Evolutionary conservation across 2,329 filamentous ascomycete genomes (phyloP).

Genomic region (Fusarium miscanthi): DNA sequence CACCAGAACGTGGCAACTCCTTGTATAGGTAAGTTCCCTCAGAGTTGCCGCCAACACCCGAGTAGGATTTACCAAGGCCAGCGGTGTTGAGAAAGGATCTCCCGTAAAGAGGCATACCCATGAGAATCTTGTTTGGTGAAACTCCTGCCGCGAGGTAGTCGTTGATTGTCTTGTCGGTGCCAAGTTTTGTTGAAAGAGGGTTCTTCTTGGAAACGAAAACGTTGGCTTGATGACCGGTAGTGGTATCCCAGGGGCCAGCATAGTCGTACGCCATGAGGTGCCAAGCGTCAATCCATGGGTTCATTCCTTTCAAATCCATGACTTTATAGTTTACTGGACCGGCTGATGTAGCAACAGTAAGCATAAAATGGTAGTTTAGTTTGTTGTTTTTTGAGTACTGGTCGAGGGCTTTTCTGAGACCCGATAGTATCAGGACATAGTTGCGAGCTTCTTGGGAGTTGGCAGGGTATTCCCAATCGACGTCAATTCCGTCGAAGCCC

Average conservation of each 20-base stretch:
- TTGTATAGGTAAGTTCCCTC: conserved; percentile 79
- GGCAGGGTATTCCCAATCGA: conserved; percentile 67
- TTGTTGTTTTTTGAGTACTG: conserved; percentile 53
- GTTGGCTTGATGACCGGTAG: conserved; percentile 76
- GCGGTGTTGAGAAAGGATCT: conserved; percentile 76
- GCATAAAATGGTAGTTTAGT: conserved; percentile 59
- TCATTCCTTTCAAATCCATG: conserved; percentile 65
- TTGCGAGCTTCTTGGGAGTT: conserved; percentile 51
- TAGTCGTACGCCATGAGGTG: conserved; percentile 77
- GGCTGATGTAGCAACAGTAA: conserved; percentile 64
- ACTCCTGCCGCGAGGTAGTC: conserved; percentile 66
- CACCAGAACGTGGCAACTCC: conserved; percentile 71
- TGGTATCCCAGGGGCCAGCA: conserved; percentile 73
- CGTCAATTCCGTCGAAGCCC: conserved; percentile 67
- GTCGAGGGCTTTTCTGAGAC: conserved; percentile 55
- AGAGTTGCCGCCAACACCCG: conserved; percentile 72
- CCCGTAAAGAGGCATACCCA: conserved; percentile 84
- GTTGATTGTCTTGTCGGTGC: conserved; percentile 71
- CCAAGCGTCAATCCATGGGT: conserved; percentile 68
- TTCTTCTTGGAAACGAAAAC: conserved; percentile 65
- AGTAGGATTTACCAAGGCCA: conserved; percentile 73
- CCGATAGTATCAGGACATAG: conserved; percentile 40
- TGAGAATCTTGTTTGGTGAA: conserved; percentile 71
- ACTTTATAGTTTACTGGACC: conserved; percentile 60
- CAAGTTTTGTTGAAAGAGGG: conserved; percentile 72